Conservation (phyloP, 257 asterid genomes). For the Ehretia macrophylla region DNA sequence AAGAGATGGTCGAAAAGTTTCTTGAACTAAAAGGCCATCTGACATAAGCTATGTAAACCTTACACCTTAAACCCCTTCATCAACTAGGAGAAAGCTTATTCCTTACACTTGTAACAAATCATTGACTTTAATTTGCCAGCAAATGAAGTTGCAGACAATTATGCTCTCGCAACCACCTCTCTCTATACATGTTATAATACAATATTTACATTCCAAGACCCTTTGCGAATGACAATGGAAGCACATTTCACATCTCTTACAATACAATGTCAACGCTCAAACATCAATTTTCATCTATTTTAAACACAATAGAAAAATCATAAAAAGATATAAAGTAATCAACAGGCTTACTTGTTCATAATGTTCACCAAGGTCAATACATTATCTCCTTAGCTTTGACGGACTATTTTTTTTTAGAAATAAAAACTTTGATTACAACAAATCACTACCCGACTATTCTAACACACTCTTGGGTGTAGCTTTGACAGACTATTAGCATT, state of each 20-base stretch:
- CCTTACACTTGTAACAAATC: not conserved
- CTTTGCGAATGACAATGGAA: not conserved
- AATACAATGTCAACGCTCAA: not conserved
- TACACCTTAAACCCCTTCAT: not conserved
- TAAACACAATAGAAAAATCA: too few species aligned
- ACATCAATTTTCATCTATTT: not conserved
- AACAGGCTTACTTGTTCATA: not conserved
- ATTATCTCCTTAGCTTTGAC: too few species aligned
- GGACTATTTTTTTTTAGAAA: too few species aligned
- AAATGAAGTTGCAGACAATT: too few species aligned
- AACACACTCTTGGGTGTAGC: too few species aligned
- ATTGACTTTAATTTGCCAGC: not conserved
- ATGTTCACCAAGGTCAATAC: not conserved
- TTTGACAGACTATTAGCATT: too few species aligned
- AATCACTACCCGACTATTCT: too few species aligned
- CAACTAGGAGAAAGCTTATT: not conserved
- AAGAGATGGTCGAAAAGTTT: not conserved
- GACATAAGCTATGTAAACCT: not conserved
- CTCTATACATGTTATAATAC: too few species aligned
- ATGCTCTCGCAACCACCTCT: not conserved
- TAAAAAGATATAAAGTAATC: not conserved
- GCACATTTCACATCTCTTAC: not conserved
- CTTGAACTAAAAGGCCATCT: not conserved
- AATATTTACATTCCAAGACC: not conserved
- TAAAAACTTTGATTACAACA: too few species aligned